phyloP scores from a whole-genome alignment of 768 basidiomycete genomes.

The Mycena floridula region DNA sequence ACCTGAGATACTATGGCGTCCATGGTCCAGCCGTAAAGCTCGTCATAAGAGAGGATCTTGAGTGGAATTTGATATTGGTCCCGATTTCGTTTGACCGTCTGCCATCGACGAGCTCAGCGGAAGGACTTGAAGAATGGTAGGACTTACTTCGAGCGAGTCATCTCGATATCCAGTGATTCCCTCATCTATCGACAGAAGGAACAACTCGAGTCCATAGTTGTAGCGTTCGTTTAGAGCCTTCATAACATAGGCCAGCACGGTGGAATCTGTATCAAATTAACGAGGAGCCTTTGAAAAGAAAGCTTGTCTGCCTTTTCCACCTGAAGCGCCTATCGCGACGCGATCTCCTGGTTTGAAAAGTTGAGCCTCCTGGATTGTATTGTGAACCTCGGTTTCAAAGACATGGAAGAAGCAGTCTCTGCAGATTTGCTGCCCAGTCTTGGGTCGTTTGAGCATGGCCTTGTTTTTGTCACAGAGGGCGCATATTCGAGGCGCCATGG shows the following conservation, averaged over 20 bases:
- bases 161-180: conserved; percentile 98
- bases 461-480: conserved; percentile 67
- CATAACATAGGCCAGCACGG: conserved; percentile 96
- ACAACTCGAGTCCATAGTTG: conserved; percentile 85
- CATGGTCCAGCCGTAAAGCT: conserved; percentile 99
- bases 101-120: conserved; percentile 7
- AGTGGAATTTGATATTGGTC: conserved; percentile 92
- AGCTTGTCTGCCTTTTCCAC: conserved; percentile 78
- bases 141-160: conserved; percentile 83
- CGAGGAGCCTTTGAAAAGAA: neutral
- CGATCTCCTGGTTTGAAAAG: conserved; percentile 87
- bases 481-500: conserved; percentile 80
- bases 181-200: conserved; percentile 94
- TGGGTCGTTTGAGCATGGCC: conserved; percentile 90
- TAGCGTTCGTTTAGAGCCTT: conserved; percentile 93
- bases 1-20: conserved; percentile 92
- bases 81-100: conserved; percentile 98
- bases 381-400: conserved; percentile 97
- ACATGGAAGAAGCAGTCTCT: conserved; percentile 94
- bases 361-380: conserved; percentile 79
- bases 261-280: conserved; percentile 64
- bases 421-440: conserved; percentile 97
- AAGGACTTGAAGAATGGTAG: neutral
- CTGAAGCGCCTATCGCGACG: conserved; percentile 97
- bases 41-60: conserved; percentile 93